Evolutionary conservation across 2,329 filamentous ascomycete species (phyloP).

Genomic region (Ceratocystis cacaofunesta): DNA sequence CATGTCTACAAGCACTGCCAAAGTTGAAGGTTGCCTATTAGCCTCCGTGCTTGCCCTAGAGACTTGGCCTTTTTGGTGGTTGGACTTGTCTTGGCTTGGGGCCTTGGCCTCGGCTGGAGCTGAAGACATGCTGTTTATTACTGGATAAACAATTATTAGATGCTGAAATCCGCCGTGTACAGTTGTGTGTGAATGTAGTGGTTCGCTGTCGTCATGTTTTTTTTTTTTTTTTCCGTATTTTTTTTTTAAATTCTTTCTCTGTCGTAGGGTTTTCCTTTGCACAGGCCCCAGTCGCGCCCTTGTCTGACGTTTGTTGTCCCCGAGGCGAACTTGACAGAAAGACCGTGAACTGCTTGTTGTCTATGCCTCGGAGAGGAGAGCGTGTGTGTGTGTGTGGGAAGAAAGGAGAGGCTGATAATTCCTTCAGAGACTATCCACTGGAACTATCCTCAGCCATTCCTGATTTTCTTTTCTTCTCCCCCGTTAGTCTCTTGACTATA

Average conservation of each 20-base stretch:
- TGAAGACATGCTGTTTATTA: background rate
- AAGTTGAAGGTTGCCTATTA: background rate
- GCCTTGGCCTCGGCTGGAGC: background rate
- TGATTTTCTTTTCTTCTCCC: background rate
- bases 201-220: background rate
- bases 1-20: background rate
- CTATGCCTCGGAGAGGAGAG: background rate
- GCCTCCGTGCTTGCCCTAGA: background rate
- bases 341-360: background rate
- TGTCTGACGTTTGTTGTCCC: conserved; percentile 2
- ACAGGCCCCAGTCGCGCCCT: background rate
- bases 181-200: background rate
- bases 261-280: background rate
- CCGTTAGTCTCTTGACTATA: background rate
- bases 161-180: background rate
- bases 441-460: background rate
- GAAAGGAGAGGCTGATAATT: background rate
- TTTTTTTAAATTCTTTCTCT: background rate
- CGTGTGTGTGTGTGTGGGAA: background rate
- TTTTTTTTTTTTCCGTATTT: background rate
- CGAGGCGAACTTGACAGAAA: conserved; percentile 3
- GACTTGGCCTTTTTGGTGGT: background rate
- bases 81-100: background rate
- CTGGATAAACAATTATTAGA: conserved; percentile 4
- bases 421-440: no score